Percentiles rank a stretch among this genome's conserved stretches.
These are phyloP conservation scores for Porpolomopsis calyptriformis DNA, from an alignment of 768 basidiomycete species.

Conservation along the genomic window DNA sequence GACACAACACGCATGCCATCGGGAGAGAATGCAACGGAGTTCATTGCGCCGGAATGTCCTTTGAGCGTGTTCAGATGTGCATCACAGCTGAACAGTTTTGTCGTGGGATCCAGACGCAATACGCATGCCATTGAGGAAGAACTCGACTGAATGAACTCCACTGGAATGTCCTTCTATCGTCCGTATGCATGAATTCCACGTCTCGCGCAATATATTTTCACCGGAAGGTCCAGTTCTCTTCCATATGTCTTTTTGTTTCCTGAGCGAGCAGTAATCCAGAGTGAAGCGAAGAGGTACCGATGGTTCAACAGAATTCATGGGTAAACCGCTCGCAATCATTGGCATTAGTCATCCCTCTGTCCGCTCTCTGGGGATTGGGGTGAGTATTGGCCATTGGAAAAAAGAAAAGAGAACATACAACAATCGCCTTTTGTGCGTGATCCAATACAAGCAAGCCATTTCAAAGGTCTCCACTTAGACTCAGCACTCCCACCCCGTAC, in stretches of 20 bases:
- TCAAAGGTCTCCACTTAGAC: neutral
- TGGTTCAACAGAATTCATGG: neutral
- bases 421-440: neutral
- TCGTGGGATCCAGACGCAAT: no score
- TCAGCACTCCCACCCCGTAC: conserved; percentile 17
- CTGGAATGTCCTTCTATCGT: neutral
- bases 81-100: neutral
- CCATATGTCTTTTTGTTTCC: neutral
- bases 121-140: no score
- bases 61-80: neutral
- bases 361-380: neutral
- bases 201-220: neutral
- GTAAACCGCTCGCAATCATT: neutral
- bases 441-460: neutral
- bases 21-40: neutral
- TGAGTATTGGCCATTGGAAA: neutral
- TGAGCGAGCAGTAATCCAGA: conserved; percentile 1
- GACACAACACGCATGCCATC: neutral
- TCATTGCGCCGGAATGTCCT: neutral
- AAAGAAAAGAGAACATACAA: neutral
- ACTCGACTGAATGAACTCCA: neutral
- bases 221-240: neutral
- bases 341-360: neutral
- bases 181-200: neutral
- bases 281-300: neutral